Evolutionary conservation across 257 asterid genomes (phyloP).

Genomic region (Cinchona pubescens): DNA sequence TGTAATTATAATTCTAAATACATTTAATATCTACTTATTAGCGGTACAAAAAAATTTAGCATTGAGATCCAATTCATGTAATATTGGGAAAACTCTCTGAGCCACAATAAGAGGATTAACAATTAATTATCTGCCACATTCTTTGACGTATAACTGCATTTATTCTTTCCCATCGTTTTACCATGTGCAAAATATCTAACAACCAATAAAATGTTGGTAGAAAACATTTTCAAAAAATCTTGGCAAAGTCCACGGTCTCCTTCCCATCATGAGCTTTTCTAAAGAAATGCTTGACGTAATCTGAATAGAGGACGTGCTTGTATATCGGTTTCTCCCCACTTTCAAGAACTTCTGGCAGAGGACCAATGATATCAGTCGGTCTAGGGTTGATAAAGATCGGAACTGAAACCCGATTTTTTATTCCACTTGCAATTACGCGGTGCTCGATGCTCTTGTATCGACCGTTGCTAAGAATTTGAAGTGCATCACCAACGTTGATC

Average conservation of each 20-base stretch:
- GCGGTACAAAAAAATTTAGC: too few relatives aligned
- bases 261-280: conserved; percentile 38
- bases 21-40: too few relatives aligned
- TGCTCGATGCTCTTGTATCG: conserved; percentile 36
- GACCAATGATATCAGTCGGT: conserved; percentile 27
- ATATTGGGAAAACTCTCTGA: too few relatives aligned
- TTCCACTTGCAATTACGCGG: conserved; percentile 28
- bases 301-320: conserved; percentile 32
- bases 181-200: too few relatives aligned
- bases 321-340: conserved; percentile 28
- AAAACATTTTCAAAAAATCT: conserved; percentile 14
- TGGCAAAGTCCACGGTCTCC: conserved; percentile 31
- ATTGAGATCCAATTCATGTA: too few relatives aligned
- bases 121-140: too few relatives aligned
- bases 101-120: too few relatives aligned
- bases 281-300: conserved; percentile 37
- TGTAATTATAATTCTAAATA: too few relatives aligned
- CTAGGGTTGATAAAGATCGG: conserved; percentile 33
- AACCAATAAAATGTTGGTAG: too few relatives aligned
- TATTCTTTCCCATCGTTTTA: too few relatives aligned
- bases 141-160: too few relatives aligned
- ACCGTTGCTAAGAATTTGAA: conserved; percentile 31
- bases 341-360: conserved; percentile 25
- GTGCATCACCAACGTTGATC: conserved; percentile 34
- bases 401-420: conserved; percentile 23